phyloP scores from a whole-genome alignment of 768 basidiomycete genomes.

The Pleurotus ostreatus region DNA sequence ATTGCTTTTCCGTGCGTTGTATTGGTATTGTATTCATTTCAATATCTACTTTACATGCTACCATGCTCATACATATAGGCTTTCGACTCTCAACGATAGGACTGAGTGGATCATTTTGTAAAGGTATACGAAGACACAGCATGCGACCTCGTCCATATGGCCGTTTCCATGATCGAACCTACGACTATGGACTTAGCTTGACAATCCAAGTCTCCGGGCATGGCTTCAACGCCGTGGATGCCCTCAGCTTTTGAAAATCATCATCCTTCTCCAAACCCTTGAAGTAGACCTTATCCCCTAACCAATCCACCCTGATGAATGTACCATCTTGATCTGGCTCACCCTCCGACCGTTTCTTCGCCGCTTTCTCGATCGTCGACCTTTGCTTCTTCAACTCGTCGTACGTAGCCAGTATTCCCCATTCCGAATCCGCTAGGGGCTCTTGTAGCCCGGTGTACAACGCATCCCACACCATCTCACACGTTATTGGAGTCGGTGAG shows the following conservation, averaged over 20 bases:
- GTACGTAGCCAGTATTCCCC: conserved; percentile 24
- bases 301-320: conserved; percentile 58
- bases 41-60: too few species aligned
- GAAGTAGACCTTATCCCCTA: conserved; percentile 57
- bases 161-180: neutral
- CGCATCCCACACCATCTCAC: conserved; percentile 52
- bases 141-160: neutral
- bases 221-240: conserved; percentile 38
- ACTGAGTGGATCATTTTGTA: too few species aligned
- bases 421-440: conserved; percentile 60
- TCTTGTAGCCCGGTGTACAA: conserved; percentile 47
- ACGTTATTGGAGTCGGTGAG: conserved; percentile 33
- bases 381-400: conserved; percentile 36
- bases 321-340: conserved; percentile 25
- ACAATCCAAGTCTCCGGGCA: conserved; percentile 59
- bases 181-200: conserved; percentile 30
- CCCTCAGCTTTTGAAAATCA: conserved; percentile 46
- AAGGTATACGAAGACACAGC: conserved; percentile 4
- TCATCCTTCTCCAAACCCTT: conserved; percentile 60
- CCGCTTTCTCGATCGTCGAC: conserved; percentile 45
- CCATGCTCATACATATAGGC: too few species aligned
- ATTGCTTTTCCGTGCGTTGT: too few species aligned
- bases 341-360: conserved; percentile 40
- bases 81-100: too few species aligned
- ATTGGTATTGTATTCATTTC: too few species aligned